phyloP scores from a whole-genome alignment of 2,329 filamentous ascomycete genomes.

The Cladophialophora psammophila region DNA sequence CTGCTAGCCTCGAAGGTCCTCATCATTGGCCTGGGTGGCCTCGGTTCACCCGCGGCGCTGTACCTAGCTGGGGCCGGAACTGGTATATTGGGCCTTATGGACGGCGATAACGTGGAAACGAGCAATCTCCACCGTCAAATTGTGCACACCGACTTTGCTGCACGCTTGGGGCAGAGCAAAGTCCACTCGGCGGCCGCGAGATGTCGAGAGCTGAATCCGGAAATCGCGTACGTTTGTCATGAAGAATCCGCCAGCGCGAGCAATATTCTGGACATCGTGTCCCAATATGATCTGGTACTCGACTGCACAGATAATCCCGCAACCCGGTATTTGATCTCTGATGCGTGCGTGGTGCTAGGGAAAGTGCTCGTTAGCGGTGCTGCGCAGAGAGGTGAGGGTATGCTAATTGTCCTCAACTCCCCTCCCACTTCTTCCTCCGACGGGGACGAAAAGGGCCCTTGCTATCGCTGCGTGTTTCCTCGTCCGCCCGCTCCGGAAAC shows the following conservation, averaged over 20 bases:
- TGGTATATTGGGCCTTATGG: constrained; percentile 81
- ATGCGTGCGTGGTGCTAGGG: constrained; percentile 79
- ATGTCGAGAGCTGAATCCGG: constrained; percentile 36
- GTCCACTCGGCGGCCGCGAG: constrained; percentile 31
- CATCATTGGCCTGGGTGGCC: constrained; percentile 83
- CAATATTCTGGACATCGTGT: constrained; percentile 27
- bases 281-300: constrained; percentile 78
- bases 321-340: constrained; percentile 90
- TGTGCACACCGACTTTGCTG: constrained; percentile 65
- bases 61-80: constrained; percentile 92
- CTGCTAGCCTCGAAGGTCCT: constrained; percentile 58
- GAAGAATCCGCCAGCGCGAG: constrained; percentile 27
- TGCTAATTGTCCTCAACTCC: constrained; percentile 74
- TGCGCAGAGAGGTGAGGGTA: constrained; percentile 85
- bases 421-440: constrained; percentile 65
- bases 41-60: constrained; percentile 90
- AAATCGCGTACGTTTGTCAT: constrained; percentile 29
- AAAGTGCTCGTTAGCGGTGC: constrained; percentile 89
- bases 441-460: constrained; percentile 70
- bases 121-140: constrained; percentile 96
- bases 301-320: constrained; percentile 96
- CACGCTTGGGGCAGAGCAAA: constrained; percentile 65
- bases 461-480: constrained; percentile 93
- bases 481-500: constrained; percentile 83
- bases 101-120: constrained; percentile 84